These are phyloP conservation scores for Piromyces finnis DNA, from an alignment of 192 early-diverging fungal genomes.

Conservation along the genomic window DNA sequence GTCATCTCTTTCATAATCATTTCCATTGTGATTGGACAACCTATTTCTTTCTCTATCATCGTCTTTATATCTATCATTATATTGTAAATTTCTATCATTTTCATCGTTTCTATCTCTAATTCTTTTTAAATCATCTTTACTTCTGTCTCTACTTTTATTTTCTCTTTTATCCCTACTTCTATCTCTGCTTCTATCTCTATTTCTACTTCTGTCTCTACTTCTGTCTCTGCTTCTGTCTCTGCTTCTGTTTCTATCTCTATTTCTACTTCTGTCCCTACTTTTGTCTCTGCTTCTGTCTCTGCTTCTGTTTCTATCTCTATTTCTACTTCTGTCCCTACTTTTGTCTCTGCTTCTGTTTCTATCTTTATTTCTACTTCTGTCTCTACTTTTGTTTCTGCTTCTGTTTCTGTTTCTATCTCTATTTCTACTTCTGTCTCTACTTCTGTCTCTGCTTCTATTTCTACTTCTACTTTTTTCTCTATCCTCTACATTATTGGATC, in stretches of 20 bases:
- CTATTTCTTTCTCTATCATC: neutral
- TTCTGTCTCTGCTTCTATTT: neutral
- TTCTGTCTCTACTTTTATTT: neutral
- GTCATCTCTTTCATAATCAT: neutral
- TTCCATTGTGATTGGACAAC: neutral
- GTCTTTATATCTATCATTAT: neutral
- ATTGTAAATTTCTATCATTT: neutral
- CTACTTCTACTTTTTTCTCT: neutral
- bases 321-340: neutral
- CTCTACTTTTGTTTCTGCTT: neutral
- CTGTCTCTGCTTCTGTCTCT: neutral
- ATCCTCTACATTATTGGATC: neutral
- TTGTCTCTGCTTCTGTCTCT: neutral
- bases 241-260: neutral
- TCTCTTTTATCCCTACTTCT: neutral
- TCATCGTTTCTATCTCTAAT: neutral
- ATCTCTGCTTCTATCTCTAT: neutral
- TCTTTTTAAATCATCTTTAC: neutral
- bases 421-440: neutral
- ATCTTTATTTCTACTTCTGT: neutral
- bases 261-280: neutral
- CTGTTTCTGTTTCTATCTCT: neutral
- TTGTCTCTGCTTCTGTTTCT: neutral
- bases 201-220: neutral
- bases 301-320: neutral